These are phyloP conservation scores for Paraconiothyrium sp. DNA, from an alignment of 2,329 filamentous ascomycete species.

Conservation along the genomic window DNA sequence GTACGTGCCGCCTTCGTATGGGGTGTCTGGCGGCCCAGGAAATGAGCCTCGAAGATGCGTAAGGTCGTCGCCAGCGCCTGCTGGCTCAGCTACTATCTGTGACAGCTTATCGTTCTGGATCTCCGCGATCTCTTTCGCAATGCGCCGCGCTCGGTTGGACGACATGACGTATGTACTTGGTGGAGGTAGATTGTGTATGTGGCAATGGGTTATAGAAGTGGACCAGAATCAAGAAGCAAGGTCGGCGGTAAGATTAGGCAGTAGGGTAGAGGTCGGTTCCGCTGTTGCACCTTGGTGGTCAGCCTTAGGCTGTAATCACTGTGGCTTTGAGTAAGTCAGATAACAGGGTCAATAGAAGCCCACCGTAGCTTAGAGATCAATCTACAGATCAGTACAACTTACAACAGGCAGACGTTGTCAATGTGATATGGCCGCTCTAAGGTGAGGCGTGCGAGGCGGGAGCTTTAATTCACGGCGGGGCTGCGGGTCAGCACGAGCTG, in stretches of 20 bases:
- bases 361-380: not conserved
- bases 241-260: constrained; percentile 26
- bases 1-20: constrained; percentile 88
- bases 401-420: not conserved
- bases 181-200: constrained; percentile 4
- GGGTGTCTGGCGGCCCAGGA: constrained; percentile 87
- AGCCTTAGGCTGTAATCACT: constrained; percentile 38
- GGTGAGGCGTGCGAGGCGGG: constrained; percentile 20
- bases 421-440: not conserved
- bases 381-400: constrained; percentile 1
- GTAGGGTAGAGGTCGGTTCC: constrained; percentile 23
- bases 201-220: not conserved
- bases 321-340: constrained; percentile 27
- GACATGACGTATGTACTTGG: constrained; percentile 55
- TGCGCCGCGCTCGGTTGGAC: constrained; percentile 66
- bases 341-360: not conserved
- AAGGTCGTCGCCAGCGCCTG: constrained; percentile 72
- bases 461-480: constrained; percentile 26
- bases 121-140: constrained; percentile 80
- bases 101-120: constrained; percentile 79
- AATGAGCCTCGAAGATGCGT: constrained; percentile 86
- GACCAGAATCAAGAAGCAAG: constrained; percentile 17
- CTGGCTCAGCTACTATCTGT: constrained; percentile 75
- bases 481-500: constrained; percentile 3
- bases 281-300: constrained; percentile 20